Conservation (phyloP, 768 basidiomycete genomes). For the Termitomyces sp. region DNA sequence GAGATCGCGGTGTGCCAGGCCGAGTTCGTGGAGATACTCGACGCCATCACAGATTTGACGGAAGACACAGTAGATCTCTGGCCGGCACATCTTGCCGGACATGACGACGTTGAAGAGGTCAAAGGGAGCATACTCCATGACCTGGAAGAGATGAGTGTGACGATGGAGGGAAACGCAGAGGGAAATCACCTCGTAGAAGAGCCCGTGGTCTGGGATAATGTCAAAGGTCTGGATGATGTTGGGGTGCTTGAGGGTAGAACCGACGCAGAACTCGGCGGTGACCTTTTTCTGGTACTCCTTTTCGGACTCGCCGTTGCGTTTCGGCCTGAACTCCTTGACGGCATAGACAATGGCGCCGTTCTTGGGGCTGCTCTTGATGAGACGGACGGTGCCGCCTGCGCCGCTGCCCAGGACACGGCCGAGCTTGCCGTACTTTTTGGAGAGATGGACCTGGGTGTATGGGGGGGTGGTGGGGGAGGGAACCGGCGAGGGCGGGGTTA, state of each 20-base stretch:
- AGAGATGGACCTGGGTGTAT: conserved; percentile 71
- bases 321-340: conserved; percentile 95
- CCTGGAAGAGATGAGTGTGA: conserved; percentile 39
- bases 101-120: conserved; percentile 99
- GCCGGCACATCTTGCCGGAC: conserved; percentile 97
- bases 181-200: conserved; percentile 85
- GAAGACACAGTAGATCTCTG: conserved; percentile 98
- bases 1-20: conserved; percentile 96
- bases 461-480: conserved; percentile 19
- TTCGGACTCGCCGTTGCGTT: conserved; percentile 81
- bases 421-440: conserved; percentile 99
- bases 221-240: conserved; percentile 99
- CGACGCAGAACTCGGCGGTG: conserved; percentile 98
- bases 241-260: conserved; percentile 86
- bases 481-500: conserved; percentile 21
- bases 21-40: conserved; percentile 95
- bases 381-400: conserved; percentile 95
- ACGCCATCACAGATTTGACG: conserved; percentile 98
- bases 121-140: conserved; percentile 99
- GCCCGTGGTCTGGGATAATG: conserved; percentile 95
- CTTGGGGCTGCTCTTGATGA: conserved; percentile 85
- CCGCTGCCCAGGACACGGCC: conserved; percentile 92
- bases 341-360: conserved; percentile 84
- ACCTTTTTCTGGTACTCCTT: conserved; percentile 99
- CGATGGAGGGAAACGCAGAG: not conserved